Conservation (phyloP, 1,284 basidiomycete genomes). For the Sporisorium sorghi region DNA sequence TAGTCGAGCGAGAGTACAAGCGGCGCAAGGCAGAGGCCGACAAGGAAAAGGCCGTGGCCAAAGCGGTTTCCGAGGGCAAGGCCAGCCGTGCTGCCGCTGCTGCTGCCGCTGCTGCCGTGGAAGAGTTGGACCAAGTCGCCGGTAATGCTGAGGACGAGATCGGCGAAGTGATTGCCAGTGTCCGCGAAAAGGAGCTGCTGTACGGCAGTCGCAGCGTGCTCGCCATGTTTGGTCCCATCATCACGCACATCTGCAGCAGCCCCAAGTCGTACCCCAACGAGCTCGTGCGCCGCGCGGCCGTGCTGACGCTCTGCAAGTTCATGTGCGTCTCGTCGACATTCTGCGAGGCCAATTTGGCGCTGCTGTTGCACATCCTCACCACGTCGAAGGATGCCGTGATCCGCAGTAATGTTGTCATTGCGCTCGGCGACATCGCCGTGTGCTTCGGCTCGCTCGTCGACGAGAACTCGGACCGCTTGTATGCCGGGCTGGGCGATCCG, state of each 20-base stretch:
- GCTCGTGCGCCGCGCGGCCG: slow-evolving; percentile 85
- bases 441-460: slow-evolving; percentile 96
- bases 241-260: slow-evolving; percentile 84
- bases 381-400: slow-evolving; percentile 88
- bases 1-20: slow-evolving; percentile 97
- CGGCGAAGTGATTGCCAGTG: slow-evolving; percentile 84
- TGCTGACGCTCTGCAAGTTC: slow-evolving; percentile 91
- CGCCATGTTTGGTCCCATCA: slow-evolving; percentile 86
- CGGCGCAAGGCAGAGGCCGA: slow-evolving; percentile 89
- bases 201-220: slow-evolving; percentile 87
- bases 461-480: slow-evolving; percentile 94
- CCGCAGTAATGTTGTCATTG: slow-evolving; percentile 95
- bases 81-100: slow-evolving; percentile 56
- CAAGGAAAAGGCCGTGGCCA: slow-evolving; percentile 69
- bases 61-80: slow-evolving; percentile 56
- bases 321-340: slow-evolving; percentile 94
- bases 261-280: slow-evolving; percentile 78
- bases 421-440: slow-evolving; percentile 94
- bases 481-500: slow-evolving; percentile 88
- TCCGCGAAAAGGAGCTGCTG: slow-evolving; percentile 88
- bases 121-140: slow-evolving; percentile 90
- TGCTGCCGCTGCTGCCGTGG: slow-evolving; percentile 72
- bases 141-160: slow-evolving; percentile 99
- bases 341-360: slow-evolving; percentile 87
- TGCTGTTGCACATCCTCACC: slow-evolving; percentile 93